Evolutionary conservation across 1,284 basidiomycete genomes (phyloP), one percentile per base, ranked within the genome.

Genomic region (Cutaneotrichosporon cavernicola): DNA sequence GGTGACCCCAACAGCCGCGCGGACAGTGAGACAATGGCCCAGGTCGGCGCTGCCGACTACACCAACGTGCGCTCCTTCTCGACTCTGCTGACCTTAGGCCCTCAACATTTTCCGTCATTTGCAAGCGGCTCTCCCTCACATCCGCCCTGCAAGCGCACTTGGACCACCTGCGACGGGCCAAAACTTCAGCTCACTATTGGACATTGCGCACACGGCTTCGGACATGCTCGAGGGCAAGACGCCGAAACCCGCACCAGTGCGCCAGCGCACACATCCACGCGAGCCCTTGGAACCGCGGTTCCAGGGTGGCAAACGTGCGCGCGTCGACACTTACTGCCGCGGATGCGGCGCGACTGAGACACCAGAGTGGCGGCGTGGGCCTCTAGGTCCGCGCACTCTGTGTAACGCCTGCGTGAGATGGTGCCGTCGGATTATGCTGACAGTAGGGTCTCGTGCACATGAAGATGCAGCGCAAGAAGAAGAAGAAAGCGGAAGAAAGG

Each of bases 321-420:
- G 68, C 16, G 36, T 60, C 60, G 58, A 63, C 26, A 58, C 60
- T 1, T 72, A 67, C 40, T 81, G 80, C 66, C 62, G 78, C 11
- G 78, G 77, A 4, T 81, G 80, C 58, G 76, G 76, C 18, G 76
- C 78, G 18, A 81, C 78, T 4, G 79, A 80, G 64, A 81, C 80
- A 34, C 80, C 80, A 7, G 80, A 81, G 65, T 81, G 80, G 80
- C 69, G 80, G 34, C 72, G 78, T 53, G 80, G 80, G 2, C 80
- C 80, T 6, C 70, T 80, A 60, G 80, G 80, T 9, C 80, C 80
- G 2, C 70, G 80, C 56, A 81, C 80, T 0, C 63, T 81, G 61
- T 81, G 80, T 62, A 80, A 80, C 65, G 80, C 80, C 59, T 81
- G 80, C 67, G 80, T 79, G 56, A 74, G 79, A 76, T 18, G 38